Evolutionary conservation across 2,329 filamentous ascomycete genomes (phyloP), one percentile per base, ranked within the genome.

Genomic region (Botrytis medusae): DNA sequence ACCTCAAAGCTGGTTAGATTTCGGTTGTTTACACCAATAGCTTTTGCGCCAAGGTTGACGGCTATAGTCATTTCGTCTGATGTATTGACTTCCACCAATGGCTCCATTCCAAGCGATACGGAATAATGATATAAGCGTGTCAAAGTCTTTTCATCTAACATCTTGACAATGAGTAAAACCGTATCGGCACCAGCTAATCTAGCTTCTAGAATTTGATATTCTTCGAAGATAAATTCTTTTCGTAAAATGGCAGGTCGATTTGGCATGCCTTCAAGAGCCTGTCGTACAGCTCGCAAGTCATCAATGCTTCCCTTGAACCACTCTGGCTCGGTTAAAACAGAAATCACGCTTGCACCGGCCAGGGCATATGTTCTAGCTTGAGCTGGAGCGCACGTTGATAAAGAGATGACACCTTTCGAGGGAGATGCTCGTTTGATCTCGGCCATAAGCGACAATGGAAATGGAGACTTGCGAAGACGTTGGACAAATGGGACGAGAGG

Each of bases 251-350:
- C 97, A 4, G 96, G 97, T 70, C 96, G 89, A 81, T 98, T 97
- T 1, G 93, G 91, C 91, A 99, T 94, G 20, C 92, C 92, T 78
- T 94, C 90, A n/a, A 99, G 85, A 67, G 93, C 94, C 82, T 95
- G 93, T 62, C 96, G 90, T 44, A 98, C 96, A 48, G 92, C 90
- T 74, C 93, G 90, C 71, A 99, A 85, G 81, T 99, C 96, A 74
- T 99, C 95, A 74, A 99, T 95, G 82, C 92, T 97, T 65, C 96
- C 96, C 84, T 98, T 98, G 86, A 99, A 99, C 96, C 96, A 99
- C 80, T 98, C 93, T 0, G 97, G 96, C 83, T 99, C 96, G 0
- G 96, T 99, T 64, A 99, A 88, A n/a, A 99, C 96, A 1, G 96
- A 98, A 77, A 99, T 99, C 57, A 97, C 94, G 81, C 95, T 98